A percentile compares a stretch with the other conserved stretches of the same genome.
These are phyloP conservation scores for Omphalotus guepiniiformis DNA, from an alignment of 768 basidiomycete genomes.

Conservation along the genomic window DNA sequence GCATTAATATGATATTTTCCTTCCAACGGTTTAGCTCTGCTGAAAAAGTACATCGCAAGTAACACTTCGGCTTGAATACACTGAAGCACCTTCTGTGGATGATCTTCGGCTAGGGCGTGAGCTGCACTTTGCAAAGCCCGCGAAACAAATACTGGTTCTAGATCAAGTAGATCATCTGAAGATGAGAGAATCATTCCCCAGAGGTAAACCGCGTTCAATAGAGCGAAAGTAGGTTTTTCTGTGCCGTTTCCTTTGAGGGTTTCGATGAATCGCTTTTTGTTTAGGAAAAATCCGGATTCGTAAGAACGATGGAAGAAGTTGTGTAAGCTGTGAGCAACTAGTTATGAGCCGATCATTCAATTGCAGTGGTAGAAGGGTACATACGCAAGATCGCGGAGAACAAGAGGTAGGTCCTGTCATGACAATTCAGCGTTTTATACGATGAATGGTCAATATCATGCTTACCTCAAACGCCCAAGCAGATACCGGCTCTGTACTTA, in stretches of 20 bases:
- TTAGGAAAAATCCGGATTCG: constrained; percentile 42
- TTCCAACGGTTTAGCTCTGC: constrained; percentile 37
- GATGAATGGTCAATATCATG: background rate
- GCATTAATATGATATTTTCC: constrained; percentile 49
- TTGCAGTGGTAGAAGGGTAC: background rate
- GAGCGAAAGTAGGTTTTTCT: constrained; percentile 14
- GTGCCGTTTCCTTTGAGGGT: constrained; percentile 6
- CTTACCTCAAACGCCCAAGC: background rate
- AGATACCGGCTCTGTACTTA: background rate
- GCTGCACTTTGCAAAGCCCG: constrained; percentile 35
- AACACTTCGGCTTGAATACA: constrained; percentile 49
- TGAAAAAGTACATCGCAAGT: constrained; percentile 49
- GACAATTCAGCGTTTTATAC: background rate
- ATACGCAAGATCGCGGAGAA: constrained; percentile 4
- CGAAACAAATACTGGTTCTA: constrained; percentile 36
- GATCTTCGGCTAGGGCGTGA: constrained; percentile 33
- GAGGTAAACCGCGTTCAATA: constrained; percentile 35
- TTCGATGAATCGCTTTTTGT: constrained; percentile 32
- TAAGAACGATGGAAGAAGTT: constrained; percentile 12
- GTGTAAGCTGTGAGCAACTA: background rate
- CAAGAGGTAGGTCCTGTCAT: background rate
- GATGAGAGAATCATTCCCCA: constrained; percentile 31
- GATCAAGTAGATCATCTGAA: constrained; percentile 15
- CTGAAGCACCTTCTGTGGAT: constrained; percentile 35
- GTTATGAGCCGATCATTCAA: background rate